Evolutionary conservation across 352 stramenopile genomes (phyloP), one percentile per base, ranked within the genome.

Genomic region (Stramenopiles sp.): DNA sequence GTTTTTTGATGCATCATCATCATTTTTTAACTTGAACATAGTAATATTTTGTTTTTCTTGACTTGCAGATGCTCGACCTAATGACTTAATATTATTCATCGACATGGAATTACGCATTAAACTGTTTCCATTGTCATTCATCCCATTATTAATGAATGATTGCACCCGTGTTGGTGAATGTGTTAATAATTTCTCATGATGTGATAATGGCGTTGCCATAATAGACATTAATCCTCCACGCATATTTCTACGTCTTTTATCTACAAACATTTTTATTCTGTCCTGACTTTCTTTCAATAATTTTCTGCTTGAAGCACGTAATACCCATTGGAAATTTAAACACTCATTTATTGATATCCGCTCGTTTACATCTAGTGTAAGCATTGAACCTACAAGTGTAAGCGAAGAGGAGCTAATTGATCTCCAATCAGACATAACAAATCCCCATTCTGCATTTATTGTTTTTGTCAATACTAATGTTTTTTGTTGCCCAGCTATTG

Each of bases 401-500:
- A 53, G 38, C 4, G 38, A 4, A 4, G 38, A 53, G 4, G 38
- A 53, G 13, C 38, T 53, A 13, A 53, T 53, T 13, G 38, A 53
- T 4, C 13, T 4, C 38, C 38, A 53, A 53, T 53, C 38, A 53
- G 38, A 53, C 38, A 53, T 53, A 13, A 53, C 13, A 53, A 53
- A 53, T 4, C 38, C 38, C 38, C 38, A 53, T 4, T 53, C 38
- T 4, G 38, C 38, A 13, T 53, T 53, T 13, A 53, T 53, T 13
- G 38, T 53, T 53, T 53, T 53, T 53, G 4, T 53, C 38, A 53
- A 53, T 53, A 53, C 38, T 13, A 53, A 13, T 4, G 4, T 53
- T 53, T 53, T 53, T 53, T 53, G 38, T 13, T 53, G 38, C 4
- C 38, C 38, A 13, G 38, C 38, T 69, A 86, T 86, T 31, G 86